These are phyloP conservation scores for Rhodomyrtus tomentosa DNA, from an alignment of 345 rosid species.

Conservation along the genomic window DNA sequence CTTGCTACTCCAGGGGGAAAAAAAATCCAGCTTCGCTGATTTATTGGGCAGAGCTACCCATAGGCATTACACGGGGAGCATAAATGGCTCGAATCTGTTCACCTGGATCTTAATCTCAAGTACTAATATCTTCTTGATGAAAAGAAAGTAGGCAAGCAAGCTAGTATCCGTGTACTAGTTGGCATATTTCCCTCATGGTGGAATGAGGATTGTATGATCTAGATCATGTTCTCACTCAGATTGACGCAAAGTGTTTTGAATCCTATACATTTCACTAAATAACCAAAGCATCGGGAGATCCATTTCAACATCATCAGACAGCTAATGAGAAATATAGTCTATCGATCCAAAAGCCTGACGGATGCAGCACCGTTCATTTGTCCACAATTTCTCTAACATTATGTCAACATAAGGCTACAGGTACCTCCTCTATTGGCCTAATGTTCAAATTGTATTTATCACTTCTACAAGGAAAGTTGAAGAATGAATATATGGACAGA, in stretches of 20 bases:
- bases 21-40: too few species aligned
- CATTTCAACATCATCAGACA: background rate
- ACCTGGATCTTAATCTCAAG: background rate
- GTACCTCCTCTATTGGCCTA: background rate
- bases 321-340: background rate
- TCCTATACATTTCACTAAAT: background rate
- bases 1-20: background rate
- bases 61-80: too few species aligned
- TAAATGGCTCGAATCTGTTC: background rate
- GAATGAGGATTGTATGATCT: background rate
- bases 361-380: background rate
- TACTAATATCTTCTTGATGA: background rate
- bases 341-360: background rate
- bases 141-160: background rate
- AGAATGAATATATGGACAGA: background rate
- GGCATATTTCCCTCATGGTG: background rate
- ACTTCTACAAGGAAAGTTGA: background rate
- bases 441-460: background rate
- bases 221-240: background rate
- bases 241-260: background rate
- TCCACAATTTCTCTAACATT: background rate
- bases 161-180: background rate
- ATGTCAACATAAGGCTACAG: background rate
- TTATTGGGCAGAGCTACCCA: too few species aligned
- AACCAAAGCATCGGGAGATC: background rate